These are phyloP conservation scores for Eustoma russellianum DNA, from an alignment of 257 asterid species.

Conservation along the genomic window DNA sequence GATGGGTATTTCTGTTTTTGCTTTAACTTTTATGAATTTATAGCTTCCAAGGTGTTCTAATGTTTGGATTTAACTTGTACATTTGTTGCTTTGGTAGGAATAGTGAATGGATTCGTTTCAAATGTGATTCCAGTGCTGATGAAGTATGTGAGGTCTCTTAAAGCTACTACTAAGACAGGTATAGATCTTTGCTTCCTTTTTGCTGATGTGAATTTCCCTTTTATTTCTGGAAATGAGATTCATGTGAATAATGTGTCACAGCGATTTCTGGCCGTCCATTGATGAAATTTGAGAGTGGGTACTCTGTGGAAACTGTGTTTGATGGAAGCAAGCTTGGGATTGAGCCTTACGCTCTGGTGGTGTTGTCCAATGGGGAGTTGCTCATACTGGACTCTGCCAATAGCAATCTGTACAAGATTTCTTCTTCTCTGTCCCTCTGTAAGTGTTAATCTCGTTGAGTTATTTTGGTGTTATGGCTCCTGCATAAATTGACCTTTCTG, in stretches of 20 bases:
- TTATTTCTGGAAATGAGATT: neutral
- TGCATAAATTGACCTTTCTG: neutral
- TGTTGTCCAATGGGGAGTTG: conserved; percentile 75
- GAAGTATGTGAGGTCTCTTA: conserved; percentile 75
- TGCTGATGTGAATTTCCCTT: neutral
- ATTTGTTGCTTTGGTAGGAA: conserved; percentile 30
- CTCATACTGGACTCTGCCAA: conserved; percentile 81
- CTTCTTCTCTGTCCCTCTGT: conserved; percentile 76
- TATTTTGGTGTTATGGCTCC: neutral
- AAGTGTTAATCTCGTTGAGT: conserved; percentile 16
- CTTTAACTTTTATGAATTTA: neutral
- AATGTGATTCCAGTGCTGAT: conserved; percentile 59
- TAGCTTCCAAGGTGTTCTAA: neutral
- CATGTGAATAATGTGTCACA: conserved; percentile 20
- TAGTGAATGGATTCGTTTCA: conserved; percentile 66
- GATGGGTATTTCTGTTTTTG: conserved; percentile 20
- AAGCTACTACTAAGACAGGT: conserved; percentile 71
- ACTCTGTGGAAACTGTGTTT: conserved; percentile 82
- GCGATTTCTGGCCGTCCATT: conserved; percentile 72
- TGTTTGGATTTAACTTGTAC: neutral
- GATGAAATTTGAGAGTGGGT: conserved; percentile 95
- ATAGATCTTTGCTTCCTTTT: conserved; percentile 16
- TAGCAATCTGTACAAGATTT: conserved; percentile 77
- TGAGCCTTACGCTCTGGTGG: conserved; percentile 70
- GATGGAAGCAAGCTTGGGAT: conserved; percentile 97